Evolutionary conservation across 2,329 filamentous ascomycete genomes (phyloP).

Genomic region (Cryphonectria nitschkei): DNA sequence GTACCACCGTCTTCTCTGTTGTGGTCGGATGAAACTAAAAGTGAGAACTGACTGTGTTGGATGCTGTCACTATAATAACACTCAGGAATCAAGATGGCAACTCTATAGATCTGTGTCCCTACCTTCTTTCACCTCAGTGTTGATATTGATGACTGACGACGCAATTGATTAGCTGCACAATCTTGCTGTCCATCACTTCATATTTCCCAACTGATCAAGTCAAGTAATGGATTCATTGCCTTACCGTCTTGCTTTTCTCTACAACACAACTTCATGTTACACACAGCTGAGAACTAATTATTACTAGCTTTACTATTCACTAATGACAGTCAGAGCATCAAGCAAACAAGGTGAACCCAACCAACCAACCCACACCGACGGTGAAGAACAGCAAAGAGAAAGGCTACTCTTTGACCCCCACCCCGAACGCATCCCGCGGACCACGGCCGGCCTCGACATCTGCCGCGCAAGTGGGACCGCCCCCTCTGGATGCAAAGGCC

Average conservation of each 20-base stretch:
- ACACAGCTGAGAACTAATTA: no score
- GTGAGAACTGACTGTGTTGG: not conserved
- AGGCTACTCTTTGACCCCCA: not conserved
- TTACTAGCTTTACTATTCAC: no score
- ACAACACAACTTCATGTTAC: no score
- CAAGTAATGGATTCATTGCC: no score
- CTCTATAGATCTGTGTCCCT: not conserved
- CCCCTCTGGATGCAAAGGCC: not conserved
- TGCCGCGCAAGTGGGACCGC: not conserved
- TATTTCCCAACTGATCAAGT: no score
- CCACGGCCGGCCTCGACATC: conserved; percentile 4
- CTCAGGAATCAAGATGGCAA: not conserved
- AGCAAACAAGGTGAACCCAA: not conserved
- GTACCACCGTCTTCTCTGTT: not conserved
- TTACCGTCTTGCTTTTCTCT: no score
- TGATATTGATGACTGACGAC: no score
- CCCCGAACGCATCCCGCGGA: conserved; percentile 4
- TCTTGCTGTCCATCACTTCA: not conserved
- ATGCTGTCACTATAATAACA: not conserved
- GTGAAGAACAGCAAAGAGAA: not conserved
- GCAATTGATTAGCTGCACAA: no score
- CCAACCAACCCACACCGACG: not conserved
- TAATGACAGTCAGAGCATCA: not conserved
- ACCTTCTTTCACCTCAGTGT: not conserved
- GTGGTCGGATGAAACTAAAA: not conserved